Evolutionary conservation across 805 yeast species (phyloP).

Genomic region (Lipomyces anomalus): DNA sequence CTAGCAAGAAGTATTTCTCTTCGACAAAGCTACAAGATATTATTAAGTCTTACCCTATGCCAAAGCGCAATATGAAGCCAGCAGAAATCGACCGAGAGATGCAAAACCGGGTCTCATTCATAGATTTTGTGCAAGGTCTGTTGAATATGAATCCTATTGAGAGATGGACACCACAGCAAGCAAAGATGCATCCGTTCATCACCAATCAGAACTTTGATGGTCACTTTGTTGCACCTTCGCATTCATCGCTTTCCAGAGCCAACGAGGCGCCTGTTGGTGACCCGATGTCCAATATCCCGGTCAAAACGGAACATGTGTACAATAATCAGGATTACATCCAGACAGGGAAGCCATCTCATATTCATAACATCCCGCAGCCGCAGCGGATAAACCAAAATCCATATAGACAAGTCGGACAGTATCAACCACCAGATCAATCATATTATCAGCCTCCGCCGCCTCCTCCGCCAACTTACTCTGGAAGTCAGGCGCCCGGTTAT

Average conservation of each 20-base stretch:
- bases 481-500: background rate
- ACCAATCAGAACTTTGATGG: constrained; percentile 45
- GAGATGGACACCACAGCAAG: constrained; percentile 96
- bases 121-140: constrained; percentile 73
- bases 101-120: constrained; percentile 60
- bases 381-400: background rate
- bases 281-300: too few species aligned
- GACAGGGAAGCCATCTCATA: background rate
- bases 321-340: too few species aligned
- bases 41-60: constrained; percentile 61
- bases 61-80: constrained; percentile 34
- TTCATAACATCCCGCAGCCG: background rate
- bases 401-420: background rate
- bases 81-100: constrained; percentile 56
- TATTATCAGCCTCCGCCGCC: background rate
- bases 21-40: constrained; percentile 63
- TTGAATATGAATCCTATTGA: constrained; percentile 85
- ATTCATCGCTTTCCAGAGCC: background rate
- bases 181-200: constrained; percentile 83
- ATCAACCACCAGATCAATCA: background rate
- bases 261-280: too few species aligned
- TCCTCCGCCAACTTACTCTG: background rate
- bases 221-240: background rate
- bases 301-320: too few species aligned
- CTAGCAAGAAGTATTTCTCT: constrained; percentile 79